phyloP scores from a whole-genome alignment of 495 filamentous ascomycete species.

The Penicillium egyptiacum region DNA sequence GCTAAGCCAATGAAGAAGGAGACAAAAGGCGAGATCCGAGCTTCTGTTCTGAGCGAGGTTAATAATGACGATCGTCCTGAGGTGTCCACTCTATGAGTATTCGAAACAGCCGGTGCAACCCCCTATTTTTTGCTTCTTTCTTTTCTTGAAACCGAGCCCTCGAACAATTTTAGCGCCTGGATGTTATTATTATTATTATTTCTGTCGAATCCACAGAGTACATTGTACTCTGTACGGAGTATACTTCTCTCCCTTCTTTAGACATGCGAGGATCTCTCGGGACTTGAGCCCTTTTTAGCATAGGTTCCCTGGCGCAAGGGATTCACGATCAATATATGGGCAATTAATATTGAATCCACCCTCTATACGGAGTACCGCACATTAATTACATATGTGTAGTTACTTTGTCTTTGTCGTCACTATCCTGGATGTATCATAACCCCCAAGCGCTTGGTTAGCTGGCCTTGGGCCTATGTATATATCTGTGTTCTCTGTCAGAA shows the following conservation, averaged over 20 bases:
- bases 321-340: constrained; percentile 4
- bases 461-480: background rate
- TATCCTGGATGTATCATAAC: constrained; percentile 2
- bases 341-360: constrained; percentile 8
- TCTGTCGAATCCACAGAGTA: background rate
- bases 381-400: background rate
- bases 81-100: constrained; percentile 10
- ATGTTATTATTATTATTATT: background rate
- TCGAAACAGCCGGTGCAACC: constrained; percentile 12
- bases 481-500: background rate
- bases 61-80: constrained; percentile 12
- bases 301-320: constrained; percentile 2
- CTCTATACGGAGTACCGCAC: constrained; percentile 1
- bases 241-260: background rate
- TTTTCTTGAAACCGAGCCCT: constrained; percentile 17
- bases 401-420: background rate
- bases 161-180: background rate
- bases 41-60: constrained; percentile 1
- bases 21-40: constrained; percentile 4
- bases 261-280: constrained; percentile 7
- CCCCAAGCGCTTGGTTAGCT: background rate
- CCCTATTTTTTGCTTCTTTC: constrained; percentile 2
- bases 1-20: constrained; percentile 1
- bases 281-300: constrained; percentile 5
- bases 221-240: background rate